Evolutionary conservation across 768 basidiomycete genomes (phyloP).

Genomic region (Vishniacozyma victoriae): DNA sequence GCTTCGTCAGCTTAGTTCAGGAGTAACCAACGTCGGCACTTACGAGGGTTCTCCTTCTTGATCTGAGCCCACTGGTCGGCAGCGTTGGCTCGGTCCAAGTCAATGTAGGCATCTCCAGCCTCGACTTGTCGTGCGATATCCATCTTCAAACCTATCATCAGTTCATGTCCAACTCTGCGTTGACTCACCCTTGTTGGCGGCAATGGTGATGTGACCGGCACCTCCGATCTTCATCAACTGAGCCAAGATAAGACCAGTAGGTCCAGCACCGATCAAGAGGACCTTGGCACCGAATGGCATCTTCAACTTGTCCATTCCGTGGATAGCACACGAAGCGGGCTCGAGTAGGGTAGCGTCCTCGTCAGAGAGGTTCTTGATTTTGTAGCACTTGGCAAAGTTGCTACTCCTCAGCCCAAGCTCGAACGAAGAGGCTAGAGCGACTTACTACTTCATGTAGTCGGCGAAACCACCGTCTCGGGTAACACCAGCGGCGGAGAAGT

Average conservation of each 20-base stretch:
- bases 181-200: constrained; percentile 63
- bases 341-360: constrained; percentile 83
- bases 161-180: not conserved
- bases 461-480: constrained; percentile 80
- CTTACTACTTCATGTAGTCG: constrained; percentile 78
- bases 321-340: constrained; percentile 84
- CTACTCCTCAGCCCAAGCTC: constrained; percentile 45
- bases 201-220: constrained; percentile 71
- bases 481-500: constrained; percentile 74
- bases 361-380: constrained; percentile 77
- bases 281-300: constrained; percentile 78
- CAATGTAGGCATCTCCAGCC: constrained; percentile 77
- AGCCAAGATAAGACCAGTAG: constrained; percentile 82
- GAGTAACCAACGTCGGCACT: constrained; percentile 3
- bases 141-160: constrained; percentile 70
- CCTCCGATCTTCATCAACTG: constrained; percentile 83
- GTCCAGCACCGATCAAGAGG: constrained; percentile 81
- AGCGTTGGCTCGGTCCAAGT: constrained; percentile 70
- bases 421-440: constrained; percentile 2
- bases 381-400: constrained; percentile 71
- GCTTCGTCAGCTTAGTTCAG: not conserved
- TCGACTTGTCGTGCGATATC: constrained; percentile 73
- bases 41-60: constrained; percentile 66
- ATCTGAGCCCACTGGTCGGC: constrained; percentile 72
- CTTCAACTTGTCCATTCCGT: constrained; percentile 80